Conservation (phyloP, 202 grass and related monocot species). For the Bolboschoenoplectus hybrid region DNA sequence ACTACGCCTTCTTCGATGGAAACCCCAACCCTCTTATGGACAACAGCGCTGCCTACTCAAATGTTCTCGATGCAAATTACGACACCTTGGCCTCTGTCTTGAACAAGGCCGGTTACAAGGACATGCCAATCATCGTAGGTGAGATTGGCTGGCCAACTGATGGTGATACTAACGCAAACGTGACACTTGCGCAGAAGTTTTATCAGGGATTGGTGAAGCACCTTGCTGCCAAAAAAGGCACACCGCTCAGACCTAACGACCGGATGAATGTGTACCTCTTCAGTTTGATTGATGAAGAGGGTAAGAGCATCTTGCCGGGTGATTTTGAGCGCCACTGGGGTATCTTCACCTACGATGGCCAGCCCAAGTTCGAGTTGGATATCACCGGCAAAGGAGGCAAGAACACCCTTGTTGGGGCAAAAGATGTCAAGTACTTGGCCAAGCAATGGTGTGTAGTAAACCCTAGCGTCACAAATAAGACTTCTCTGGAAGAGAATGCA, state of each 20-base stretch:
- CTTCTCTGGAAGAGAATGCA: constrained; percentile 45
- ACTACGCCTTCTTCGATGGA: constrained; percentile 64
- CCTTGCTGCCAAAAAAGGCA: constrained; percentile 45
- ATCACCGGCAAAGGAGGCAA: constrained; percentile 42
- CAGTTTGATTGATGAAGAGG: constrained; percentile 59
- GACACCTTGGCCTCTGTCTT: constrained; percentile 41
- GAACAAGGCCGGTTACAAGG: constrained; percentile 40
- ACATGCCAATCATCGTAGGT: constrained; percentile 56
- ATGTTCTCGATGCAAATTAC: constrained; percentile 48
- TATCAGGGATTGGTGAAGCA: constrained; percentile 62
- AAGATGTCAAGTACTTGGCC: constrained; percentile 50
- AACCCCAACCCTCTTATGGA: constrained; percentile 34
- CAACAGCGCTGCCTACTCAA: constrained; percentile 34
- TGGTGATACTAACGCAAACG: constrained; percentile 59
- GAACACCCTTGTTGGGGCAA: constrained; percentile 36
- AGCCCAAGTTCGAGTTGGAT: constrained; percentile 61
- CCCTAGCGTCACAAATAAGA: constrained; percentile 36
- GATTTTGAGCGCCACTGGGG: constrained; percentile 67
- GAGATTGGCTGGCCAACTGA: constrained; percentile 84
- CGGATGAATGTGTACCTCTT: constrained; percentile 58
- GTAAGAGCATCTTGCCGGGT: constrained; percentile 58
- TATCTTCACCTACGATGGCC: constrained; percentile 71
- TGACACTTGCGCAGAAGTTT: constrained; percentile 55
- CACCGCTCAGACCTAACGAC: constrained; percentile 50
- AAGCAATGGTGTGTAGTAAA: constrained; percentile 56